Conservation (phyloP, 2,329 filamentous ascomycete genomes). For the Colletotrichum agaves region DNA sequence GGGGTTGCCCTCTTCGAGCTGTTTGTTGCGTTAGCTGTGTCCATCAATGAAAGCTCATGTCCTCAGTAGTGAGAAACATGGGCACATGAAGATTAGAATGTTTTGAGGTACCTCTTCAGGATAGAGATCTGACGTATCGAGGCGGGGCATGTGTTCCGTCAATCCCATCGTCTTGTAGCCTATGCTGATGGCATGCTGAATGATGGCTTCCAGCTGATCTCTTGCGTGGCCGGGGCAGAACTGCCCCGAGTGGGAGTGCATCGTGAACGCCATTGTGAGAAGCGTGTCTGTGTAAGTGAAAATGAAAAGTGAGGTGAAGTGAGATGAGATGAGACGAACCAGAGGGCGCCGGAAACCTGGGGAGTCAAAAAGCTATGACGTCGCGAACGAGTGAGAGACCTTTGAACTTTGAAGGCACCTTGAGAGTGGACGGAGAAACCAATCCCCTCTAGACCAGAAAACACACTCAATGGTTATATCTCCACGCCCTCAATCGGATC, state of each 20-base stretch:
- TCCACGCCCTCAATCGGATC: not conserved
- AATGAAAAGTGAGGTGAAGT: not conserved
- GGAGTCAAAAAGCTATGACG: slow-evolving; percentile 13
- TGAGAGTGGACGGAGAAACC: not conserved
- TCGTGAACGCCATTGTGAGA: slow-evolving; percentile 90
- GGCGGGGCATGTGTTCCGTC: slow-evolving; percentile 95
- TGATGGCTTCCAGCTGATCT: slow-evolving; percentile 84
- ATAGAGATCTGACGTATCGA: slow-evolving; percentile 80
- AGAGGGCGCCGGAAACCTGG: slow-evolving; percentile 11
- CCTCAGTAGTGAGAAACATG: too few species aligned
- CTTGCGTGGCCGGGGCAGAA: slow-evolving; percentile 94
- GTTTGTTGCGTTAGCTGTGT: slow-evolving; percentile 40
- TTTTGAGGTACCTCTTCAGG: slow-evolving; percentile 78
- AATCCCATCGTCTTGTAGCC: slow-evolving; percentile 87
- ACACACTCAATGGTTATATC: not conserved
- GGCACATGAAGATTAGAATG: too few species aligned
- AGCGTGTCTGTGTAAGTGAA: slow-evolving; percentile 1
- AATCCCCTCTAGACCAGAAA: not conserved
- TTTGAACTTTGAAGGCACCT: not conserved
- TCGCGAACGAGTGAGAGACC: not conserved
- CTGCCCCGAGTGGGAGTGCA: slow-evolving; percentile 97
- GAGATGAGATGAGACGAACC: slow-evolving; percentile 31
- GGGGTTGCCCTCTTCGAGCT: slow-evolving; percentile 63
- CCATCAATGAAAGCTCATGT: too few species aligned
- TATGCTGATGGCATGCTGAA: slow-evolving; percentile 80